Evolutionary conservation across 1,139 yeast species (phyloP).

Genomic region (Yueomyces sp.): DNA sequence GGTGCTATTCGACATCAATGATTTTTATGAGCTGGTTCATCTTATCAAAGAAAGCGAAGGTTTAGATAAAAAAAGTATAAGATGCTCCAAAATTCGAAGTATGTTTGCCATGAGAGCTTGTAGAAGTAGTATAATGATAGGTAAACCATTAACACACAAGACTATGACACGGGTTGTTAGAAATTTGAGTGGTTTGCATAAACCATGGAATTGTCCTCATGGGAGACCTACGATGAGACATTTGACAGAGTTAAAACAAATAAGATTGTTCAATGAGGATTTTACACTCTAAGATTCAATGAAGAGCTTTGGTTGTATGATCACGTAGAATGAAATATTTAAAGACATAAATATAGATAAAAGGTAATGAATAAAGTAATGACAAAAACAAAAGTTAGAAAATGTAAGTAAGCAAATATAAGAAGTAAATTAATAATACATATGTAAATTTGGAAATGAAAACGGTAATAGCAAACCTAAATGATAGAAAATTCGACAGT

Average conservation of each 20-base stretch:
- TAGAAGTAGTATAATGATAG: slow-evolving; percentile 87
- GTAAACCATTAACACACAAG: slow-evolving; percentile 44
- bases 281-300: slow-evolving; percentile 10
- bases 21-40: slow-evolving; percentile 66
- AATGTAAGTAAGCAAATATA: not conserved
- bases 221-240: slow-evolving; percentile 97
- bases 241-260: slow-evolving; percentile 45
- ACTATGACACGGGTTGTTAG: slow-evolving; percentile 60
- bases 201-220: slow-evolving; percentile 99
- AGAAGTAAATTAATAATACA: too few species aligned
- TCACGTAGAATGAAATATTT: not conserved
- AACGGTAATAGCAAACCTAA: too few species aligned
- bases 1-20: slow-evolving; percentile 51
- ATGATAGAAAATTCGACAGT: too few species aligned
- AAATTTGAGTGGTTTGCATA: slow-evolving; percentile 59
- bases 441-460: too few species aligned
- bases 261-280: slow-evolving; percentile 35
- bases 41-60: slow-evolving; percentile 36
- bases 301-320: slow-evolving; percentile 3
- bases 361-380: not conserved
- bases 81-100: slow-evolving; percentile 66
- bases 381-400: not conserved
- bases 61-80: slow-evolving; percentile 28
- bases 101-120: slow-evolving; percentile 95
- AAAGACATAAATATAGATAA: not conserved